Percentiles rank a stretch among this genome's conserved stretches.
These are phyloP conservation scores for Martiniozyma asiatica DNA, from an alignment of 1,139 yeast species.

Conservation along the genomic window DNA sequence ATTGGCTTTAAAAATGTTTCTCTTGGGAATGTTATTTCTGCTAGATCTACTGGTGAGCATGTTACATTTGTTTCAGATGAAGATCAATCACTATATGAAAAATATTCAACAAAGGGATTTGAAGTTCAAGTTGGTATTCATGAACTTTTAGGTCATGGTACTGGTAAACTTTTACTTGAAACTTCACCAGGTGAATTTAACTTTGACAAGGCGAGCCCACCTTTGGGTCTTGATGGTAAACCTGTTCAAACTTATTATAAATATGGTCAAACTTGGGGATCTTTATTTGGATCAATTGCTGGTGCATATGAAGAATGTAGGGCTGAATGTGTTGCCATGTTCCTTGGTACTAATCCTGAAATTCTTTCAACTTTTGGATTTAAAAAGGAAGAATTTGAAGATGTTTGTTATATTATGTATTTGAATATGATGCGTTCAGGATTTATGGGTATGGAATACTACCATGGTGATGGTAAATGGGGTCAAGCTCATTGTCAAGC, in stretches of 20 bases:
- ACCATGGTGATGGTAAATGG: constrained; percentile 75
- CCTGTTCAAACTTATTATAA: constrained; percentile 60
- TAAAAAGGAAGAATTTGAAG: constrained; percentile 45
- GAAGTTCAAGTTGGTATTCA: constrained; percentile 92
- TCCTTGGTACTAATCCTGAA: constrained; percentile 55
- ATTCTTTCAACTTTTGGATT: constrained; percentile 67
- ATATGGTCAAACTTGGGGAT: constrained; percentile 83
- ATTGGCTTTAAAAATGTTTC: constrained; percentile 85
- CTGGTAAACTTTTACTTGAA: constrained; percentile 66
- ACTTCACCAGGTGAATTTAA: constrained; percentile 53
- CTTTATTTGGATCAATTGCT: constrained; percentile 67
- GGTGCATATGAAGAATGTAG: constrained; percentile 90
- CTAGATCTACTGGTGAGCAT: constrained; percentile 61
- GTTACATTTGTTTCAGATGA: constrained; percentile 49
- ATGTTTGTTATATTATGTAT: constrained; percentile 54
- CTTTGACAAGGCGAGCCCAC: constrained; percentile 52
- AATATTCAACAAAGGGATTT: constrained; percentile 71
- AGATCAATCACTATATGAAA: constrained; percentile 46
- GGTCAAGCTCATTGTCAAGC: constrained; percentile 98
- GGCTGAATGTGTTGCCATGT: constrained; percentile 84
- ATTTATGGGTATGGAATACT: constrained; percentile 64
- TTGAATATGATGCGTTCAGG: constrained; percentile 86
- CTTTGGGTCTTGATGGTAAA: constrained; percentile 40
- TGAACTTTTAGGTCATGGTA: constrained; percentile 86
- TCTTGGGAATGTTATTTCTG: constrained; percentile 70